phyloP scores from a whole-genome alignment of 352 stramenopile species.

The Phytophthora ramorum region DNA sequence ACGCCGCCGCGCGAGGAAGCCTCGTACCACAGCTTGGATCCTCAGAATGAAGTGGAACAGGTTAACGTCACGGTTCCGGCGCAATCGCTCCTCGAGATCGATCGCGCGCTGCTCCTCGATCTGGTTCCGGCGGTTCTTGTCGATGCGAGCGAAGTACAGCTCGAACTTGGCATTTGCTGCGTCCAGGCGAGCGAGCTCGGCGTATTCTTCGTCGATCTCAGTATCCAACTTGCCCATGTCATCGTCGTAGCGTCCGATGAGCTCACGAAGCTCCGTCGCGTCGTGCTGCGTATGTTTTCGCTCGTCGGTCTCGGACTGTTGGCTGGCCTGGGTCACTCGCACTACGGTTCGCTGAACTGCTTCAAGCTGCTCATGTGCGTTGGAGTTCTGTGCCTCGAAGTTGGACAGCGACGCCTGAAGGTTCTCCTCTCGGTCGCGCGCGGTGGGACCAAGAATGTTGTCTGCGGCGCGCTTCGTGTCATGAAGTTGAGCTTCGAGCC shows the following conservation, averaged over 20 bases:
- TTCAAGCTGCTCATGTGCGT: constrained; percentile 44
- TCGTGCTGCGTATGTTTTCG: constrained; percentile 54
- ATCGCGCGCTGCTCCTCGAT: constrained; percentile 55
- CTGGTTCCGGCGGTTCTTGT: constrained; percentile 59
- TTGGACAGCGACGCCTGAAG: constrained; percentile 41
- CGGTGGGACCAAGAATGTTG: constrained; percentile 44
- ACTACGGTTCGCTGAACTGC: constrained; percentile 35
- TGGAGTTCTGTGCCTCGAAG: constrained; percentile 49
- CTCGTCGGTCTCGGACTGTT: constrained; percentile 57
- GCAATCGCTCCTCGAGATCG: constrained; percentile 36
- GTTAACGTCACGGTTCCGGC: constrained; percentile 49
- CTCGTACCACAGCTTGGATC: constrained; percentile 67
- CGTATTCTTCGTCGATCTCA: constrained; percentile 38
- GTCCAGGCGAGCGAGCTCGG: constrained; percentile 41
- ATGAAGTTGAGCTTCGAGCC: constrained; percentile 55
- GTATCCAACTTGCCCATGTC: constrained; percentile 59
- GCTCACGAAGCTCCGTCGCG: constrained; percentile 48
- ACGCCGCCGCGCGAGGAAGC: constrained; percentile 57
- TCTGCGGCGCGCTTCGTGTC: constrained; percentile 46
- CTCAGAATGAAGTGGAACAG: constrained; percentile 56
- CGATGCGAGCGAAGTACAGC: constrained; percentile 55
- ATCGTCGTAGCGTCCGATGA: constrained; percentile 57
- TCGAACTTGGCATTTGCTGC: constrained; percentile 44
- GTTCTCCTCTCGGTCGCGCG: constrained; percentile 55
- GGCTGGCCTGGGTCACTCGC: constrained; percentile 48